Evolutionary conservation across 352 stramenopile species (phyloP).

Genomic region (Halophytophthora batemanensis): DNA sequence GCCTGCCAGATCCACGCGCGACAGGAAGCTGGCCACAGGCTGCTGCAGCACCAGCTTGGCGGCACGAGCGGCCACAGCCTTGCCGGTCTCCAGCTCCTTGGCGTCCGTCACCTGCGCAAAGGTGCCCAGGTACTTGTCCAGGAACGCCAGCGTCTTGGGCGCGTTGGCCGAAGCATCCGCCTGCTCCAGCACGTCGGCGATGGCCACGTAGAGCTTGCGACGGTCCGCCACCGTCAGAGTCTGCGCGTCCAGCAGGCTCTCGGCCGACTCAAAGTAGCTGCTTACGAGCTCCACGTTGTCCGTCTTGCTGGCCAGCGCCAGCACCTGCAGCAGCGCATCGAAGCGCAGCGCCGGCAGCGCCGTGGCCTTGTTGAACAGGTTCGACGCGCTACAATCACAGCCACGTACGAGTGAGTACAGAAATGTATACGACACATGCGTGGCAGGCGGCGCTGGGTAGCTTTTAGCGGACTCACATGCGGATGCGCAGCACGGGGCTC

Average conservation of each 20-base stretch:
- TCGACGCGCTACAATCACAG: slow-evolving; percentile 58
- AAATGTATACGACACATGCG: too few relatives aligned
- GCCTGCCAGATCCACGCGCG: slow-evolving; percentile 85
- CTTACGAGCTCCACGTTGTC: slow-evolving; percentile 58
- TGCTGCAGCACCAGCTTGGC: slow-evolving; percentile 86
- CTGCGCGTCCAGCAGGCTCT: slow-evolving; percentile 46
- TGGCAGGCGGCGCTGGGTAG: too few relatives aligned
- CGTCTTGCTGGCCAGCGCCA: slow-evolving; percentile 55
- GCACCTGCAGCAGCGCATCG: slow-evolving; percentile 55
- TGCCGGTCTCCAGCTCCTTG: slow-evolving; percentile 56
- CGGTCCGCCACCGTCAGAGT: slow-evolving; percentile 47
- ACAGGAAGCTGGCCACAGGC: slow-evolving; percentile 87
- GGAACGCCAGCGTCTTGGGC: slow-evolving; percentile 58
- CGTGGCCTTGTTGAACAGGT: slow-evolving; percentile 75
- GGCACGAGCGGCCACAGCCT: slow-evolving; percentile 77
- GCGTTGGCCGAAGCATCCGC: slow-evolving; percentile 25
- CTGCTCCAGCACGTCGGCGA: slow-evolving; percentile 70
- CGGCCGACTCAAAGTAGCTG: slow-evolving; percentile 69
- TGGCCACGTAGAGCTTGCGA: slow-evolving; percentile 59
- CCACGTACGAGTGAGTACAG: too few relatives aligned
- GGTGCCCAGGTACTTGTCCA: slow-evolving; percentile 76
- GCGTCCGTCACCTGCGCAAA: slow-evolving; percentile 43
- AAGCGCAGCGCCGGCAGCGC: slow-evolving; percentile 62
- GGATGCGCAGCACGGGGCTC: slow-evolving; percentile 65
- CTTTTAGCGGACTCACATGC: slow-evolving; percentile 50